Percentiles rank a stretch among this genome's conserved stretches.
Conservation (phyloP, 345 rosid genomes). For the Populus davidiana region DNA sequence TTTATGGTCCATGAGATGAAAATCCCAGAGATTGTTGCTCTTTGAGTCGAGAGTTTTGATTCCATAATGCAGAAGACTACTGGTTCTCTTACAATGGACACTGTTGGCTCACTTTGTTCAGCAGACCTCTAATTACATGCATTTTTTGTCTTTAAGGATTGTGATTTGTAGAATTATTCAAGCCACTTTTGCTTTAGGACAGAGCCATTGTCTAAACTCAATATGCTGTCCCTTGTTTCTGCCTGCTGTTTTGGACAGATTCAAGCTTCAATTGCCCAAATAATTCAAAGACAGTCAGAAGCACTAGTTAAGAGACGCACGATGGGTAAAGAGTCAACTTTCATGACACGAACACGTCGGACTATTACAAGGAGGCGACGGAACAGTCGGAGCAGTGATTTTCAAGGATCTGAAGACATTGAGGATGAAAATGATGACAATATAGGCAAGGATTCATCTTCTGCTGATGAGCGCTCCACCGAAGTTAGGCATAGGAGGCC, state of each 20-base stretch:
- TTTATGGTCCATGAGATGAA: not conserved
- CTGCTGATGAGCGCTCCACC: constrained; percentile 58
- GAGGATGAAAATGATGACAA: constrained; percentile 67
- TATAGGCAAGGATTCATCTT: constrained; percentile 69
- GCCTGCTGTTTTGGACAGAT: constrained; percentile 48
- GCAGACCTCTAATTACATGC: not conserved
- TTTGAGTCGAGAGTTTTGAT: not conserved
- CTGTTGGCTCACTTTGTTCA: not conserved
- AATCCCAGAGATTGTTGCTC: not conserved
- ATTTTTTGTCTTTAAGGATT: not conserved
- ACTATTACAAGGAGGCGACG: constrained; percentile 53
- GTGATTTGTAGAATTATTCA: not conserved
- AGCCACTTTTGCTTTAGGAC: not conserved
- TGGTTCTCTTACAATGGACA: not conserved
- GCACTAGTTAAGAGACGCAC: constrained; percentile 64
- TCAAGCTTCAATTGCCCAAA: constrained; percentile 89
- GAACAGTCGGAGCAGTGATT: constrained; percentile 52
- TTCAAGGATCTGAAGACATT: constrained; percentile 59
- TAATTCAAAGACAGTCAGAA: constrained; percentile 73
- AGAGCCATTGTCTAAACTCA: constrained; percentile 1
- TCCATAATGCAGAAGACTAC: not conserved
- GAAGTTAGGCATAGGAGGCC: constrained; percentile 53
- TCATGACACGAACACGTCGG: constrained; percentile 42
- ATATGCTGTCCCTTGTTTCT: not conserved
- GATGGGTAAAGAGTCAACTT: constrained; percentile 49